These are phyloP conservation scores for Fraxinus albicans DNA, from an alignment of 305 asterid genomes.

Conservation along the genomic window DNA sequence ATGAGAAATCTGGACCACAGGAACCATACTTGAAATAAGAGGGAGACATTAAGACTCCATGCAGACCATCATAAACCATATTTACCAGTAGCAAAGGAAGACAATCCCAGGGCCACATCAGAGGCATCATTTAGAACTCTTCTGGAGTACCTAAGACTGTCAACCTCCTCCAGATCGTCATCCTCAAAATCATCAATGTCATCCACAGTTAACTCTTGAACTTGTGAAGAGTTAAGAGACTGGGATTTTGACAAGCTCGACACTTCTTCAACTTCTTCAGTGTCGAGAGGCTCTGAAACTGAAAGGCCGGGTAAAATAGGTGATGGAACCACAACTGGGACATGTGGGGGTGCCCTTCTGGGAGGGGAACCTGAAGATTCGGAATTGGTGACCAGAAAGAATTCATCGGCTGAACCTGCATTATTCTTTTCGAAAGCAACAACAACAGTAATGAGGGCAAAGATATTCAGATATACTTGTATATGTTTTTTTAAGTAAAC, in stretches of 20 bases:
- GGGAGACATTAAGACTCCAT: not conserved
- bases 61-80: constrained; percentile 14
- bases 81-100: constrained; percentile 84
- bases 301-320: constrained; percentile 61
- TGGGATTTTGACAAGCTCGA: constrained; percentile 55
- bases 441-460: constrained; percentile 22
- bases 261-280: constrained; percentile 62
- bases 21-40: not conserved
- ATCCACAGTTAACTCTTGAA: constrained; percentile 77
- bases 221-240: constrained; percentile 60
- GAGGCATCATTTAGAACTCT: constrained; percentile 92
- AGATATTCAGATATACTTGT: constrained; percentile 1
- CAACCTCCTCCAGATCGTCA: constrained; percentile 64
- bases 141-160: constrained; percentile 81
- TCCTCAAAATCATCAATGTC: constrained; percentile 93
- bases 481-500: not conserved
- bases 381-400: constrained; percentile 78
- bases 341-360: constrained; percentile 73
- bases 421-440: constrained; percentile 52
- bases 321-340: constrained; percentile 46
- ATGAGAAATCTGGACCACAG: not conserved
- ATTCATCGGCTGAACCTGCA: constrained; percentile 80
- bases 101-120: constrained; percentile 78
- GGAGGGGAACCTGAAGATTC: constrained; percentile 92
- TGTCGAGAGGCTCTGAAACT: constrained; percentile 54